Evolutionary conservation across 1,284 basidiomycete genomes (phyloP), one percentile per base, ranked within the genome.

Genomic region (Ustilago tritici): DNA sequence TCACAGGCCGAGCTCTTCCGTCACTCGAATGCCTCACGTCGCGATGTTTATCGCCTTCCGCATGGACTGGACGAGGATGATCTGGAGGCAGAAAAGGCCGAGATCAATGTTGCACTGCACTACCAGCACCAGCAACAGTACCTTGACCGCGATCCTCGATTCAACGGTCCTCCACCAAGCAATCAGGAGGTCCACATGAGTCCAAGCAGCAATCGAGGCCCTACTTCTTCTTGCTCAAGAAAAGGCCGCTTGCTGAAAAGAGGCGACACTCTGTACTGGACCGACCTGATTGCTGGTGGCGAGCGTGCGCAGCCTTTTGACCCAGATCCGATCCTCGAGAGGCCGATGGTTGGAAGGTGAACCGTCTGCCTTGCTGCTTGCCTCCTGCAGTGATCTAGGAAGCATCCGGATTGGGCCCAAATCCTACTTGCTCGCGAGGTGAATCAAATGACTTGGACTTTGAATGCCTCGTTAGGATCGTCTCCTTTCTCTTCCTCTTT

Each of bases 221-320:
- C 61, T 8, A 36, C 55, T 5, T 43, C 57, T 46, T 46, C 43
- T 46, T 46, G 11, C 3, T 15, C 61, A 68, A 73, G 46, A 34
- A n/a, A 15, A 65, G 74, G 43, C 15, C 70, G 78, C 15, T 65
- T 81, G 47, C 88, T 93, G 23, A 88, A 87, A 80, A 87, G 89
- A 6, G 93, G 93, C 32, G 92, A 93, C 76, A 84, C 90, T 12
- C 86, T 94, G 9, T 93, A 90, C 83, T 94, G 93, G 93, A 92
- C 92, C 82, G 91, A 94, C 81, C 90, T 94, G 63, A 86, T 89
- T 35, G 88, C 89, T 58, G 90, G 89, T 66, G 93, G 93, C 8
- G 93, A 94, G 54, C 65, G 82, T n/a, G 58, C 71, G 36, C 69
- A 76, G 54, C 82, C 82, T 4, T 78, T 83, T 53, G 82, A 84